These are phyloP conservation scores for Tuber aestivum DNA, from an alignment of 495 filamentous ascomycete species.

Conservation along the genomic window DNA sequence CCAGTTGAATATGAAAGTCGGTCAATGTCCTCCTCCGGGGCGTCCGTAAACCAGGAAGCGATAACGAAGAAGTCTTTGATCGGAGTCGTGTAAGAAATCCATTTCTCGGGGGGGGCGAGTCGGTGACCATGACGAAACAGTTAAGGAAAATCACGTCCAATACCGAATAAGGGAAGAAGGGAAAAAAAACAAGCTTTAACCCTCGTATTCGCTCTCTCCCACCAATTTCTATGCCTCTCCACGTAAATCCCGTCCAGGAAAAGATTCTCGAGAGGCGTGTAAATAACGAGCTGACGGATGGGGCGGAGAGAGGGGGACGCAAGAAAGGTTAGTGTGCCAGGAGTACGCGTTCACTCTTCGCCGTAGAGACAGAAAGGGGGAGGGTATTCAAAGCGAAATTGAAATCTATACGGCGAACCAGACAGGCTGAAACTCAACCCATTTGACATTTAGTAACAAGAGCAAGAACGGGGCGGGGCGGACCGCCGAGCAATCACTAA, in stretches of 20 bases:
- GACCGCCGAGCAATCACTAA: neutral
- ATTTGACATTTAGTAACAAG: neutral
- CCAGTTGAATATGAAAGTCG: slow-evolving; percentile 73
- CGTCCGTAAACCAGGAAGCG: slow-evolving; percentile 25
- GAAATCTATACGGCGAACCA: neutral
- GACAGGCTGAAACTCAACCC: neutral
- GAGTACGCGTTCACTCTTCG: neutral
- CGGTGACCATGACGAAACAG: slow-evolving; percentile 18
- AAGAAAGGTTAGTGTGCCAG: neutral
- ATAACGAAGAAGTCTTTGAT: slow-evolving; percentile 30
- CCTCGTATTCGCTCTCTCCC: slow-evolving; percentile 14
- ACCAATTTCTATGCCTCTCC: slow-evolving; percentile 5
- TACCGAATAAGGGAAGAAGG: slow-evolving; percentile 5
- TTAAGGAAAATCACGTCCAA: slow-evolving; percentile 6
- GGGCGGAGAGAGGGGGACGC: neutral
- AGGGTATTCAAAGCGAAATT: neutral
- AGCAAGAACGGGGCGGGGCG: neutral
- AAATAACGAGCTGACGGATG: neutral
- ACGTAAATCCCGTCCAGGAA: neutral
- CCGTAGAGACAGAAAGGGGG: neutral
- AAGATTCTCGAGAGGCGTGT: neutral
- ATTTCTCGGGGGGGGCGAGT: slow-evolving; percentile 12
- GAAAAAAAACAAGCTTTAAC: slow-evolving; percentile 11
- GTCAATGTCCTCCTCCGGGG: slow-evolving; percentile 46
- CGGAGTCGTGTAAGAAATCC: slow-evolving; percentile 20